Conservation (phyloP, 208 protist genomes). For the Leptomonas pyrrhocoris region DNA sequence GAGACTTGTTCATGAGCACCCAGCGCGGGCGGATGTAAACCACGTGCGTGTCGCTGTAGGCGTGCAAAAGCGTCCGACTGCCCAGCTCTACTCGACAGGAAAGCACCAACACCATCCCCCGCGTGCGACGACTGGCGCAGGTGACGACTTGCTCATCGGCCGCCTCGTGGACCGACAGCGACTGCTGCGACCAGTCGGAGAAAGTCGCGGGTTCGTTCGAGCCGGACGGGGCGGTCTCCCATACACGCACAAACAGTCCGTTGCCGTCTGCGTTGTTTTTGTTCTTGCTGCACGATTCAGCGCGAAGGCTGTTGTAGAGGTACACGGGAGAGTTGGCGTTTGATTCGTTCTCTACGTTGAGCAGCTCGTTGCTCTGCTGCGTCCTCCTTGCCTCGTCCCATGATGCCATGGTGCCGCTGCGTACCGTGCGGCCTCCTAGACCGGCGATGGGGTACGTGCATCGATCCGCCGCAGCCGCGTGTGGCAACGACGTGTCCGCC, state of each 20-base stretch:
- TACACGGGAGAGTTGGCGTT: conserved; percentile 16
- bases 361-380: background rate
- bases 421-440: conserved; percentile 20
- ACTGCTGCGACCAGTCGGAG: conserved; percentile 54
- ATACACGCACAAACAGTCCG: conserved; percentile 32
- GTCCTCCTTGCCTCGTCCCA: background rate
- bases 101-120: conserved; percentile 36
- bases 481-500: conserved; percentile 32
- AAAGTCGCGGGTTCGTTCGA: conserved; percentile 25
- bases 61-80: conserved; percentile 26
- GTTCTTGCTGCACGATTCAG: conserved; percentile 27
- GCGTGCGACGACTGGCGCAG: conserved; percentile 25
- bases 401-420: conserved; percentile 25
- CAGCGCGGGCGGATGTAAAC: conserved; percentile 70
- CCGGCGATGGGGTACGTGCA: conserved; percentile 16
- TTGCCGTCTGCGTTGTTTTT: conserved; percentile 13
- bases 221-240: conserved; percentile 10
- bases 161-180: conserved; percentile 33
- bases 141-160: conserved; percentile 20
- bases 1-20: conserved; percentile 70
- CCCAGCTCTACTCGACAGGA: conserved; percentile 68
- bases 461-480: conserved; percentile 8
- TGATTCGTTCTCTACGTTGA: background rate
- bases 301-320: conserved; percentile 48
- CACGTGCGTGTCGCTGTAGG: conserved; percentile 52